Conservation (phyloP, 352 stramenopile species). For the Aphanomyces astaci region DNA sequence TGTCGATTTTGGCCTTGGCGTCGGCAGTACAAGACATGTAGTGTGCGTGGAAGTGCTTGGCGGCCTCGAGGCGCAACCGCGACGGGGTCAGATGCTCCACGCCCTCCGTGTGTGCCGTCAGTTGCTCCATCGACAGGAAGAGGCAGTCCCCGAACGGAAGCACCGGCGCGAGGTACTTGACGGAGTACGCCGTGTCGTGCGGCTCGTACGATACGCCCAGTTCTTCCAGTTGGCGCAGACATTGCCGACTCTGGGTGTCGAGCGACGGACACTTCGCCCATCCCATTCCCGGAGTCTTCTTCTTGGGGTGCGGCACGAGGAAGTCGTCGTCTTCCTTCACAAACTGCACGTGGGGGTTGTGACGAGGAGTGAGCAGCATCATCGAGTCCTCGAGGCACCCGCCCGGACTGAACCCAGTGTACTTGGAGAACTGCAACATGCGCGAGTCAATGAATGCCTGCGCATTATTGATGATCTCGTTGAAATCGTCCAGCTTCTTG, state of each 20-base stretch:
- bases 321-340: conserved; percentile 34
- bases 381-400: conserved; percentile 19
- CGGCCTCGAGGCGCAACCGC: conserved; percentile 59
- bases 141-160: conserved; percentile 78
- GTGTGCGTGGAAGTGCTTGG: conserved; percentile 69
- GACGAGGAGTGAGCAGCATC: conserved; percentile 53
- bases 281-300: conserved; percentile 72
- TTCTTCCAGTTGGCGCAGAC: conserved; percentile 71
- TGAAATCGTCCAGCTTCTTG: conserved; percentile 73
- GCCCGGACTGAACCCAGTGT: conserved; percentile 56
- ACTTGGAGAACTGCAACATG: conserved; percentile 75
- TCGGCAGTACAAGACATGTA: conserved; percentile 48
- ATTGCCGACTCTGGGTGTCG: conserved; percentile 59
- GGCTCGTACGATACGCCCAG: conserved; percentile 78
- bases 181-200: conserved; percentile 80
- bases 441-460: conserved; percentile 70
- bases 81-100: conserved; percentile 63
- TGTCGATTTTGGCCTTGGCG: conserved; percentile 72
- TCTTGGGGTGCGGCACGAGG: conserved; percentile 52
- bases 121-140: conserved; percentile 82
- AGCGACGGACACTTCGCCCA: conserved; percentile 74
- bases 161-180: conserved; percentile 81
- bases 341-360: conserved; percentile 23
- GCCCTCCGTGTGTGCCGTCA: conserved; percentile 78
- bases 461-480: conserved; percentile 60